Conservation (phyloP, 805 yeast species). For the Kluyveromyces aestuarii region DNA sequence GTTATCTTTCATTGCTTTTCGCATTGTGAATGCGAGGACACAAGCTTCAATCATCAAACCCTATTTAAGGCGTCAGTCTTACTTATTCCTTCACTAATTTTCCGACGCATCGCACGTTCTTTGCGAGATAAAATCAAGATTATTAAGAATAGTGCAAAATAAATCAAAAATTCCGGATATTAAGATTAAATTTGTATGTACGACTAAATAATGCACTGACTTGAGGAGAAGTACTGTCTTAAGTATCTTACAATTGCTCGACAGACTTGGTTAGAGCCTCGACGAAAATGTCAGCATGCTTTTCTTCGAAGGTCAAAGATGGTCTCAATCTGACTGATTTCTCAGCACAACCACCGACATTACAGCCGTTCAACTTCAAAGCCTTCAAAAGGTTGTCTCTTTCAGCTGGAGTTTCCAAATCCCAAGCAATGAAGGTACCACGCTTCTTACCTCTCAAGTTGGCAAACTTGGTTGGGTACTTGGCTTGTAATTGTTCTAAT, state of each 20-base stretch:
- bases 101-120: no score
- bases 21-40: no score
- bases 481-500: slow-evolving; percentile 30
- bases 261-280: slow-evolving; percentile 32
- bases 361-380: slow-evolving; percentile 46
- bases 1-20: no score
- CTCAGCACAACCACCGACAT: slow-evolving; percentile 63
- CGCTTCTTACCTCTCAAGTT: slow-evolving; percentile 55
- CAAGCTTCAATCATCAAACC: no score
- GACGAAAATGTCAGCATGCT: slow-evolving; percentile 51
- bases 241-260: slow-evolving; percentile 8
- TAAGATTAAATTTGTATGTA: neutral
- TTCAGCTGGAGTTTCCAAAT: slow-evolving; percentile 33
- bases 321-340: slow-evolving; percentile 55
- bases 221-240: neutral
- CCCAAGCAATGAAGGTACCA: slow-evolving; percentile 64
- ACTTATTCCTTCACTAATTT: no score
- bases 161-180: neutral
- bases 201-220: no score
- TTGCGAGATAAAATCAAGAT: no score
- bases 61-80: no score
- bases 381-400: slow-evolving; percentile 40
- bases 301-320: slow-evolving; percentile 48
- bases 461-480: slow-evolving; percentile 34
- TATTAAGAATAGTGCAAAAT: no score